Conservation (phyloP, 495 filamentous ascomycete genomes). For the Rostrohypoxylon terebratum region DNA sequence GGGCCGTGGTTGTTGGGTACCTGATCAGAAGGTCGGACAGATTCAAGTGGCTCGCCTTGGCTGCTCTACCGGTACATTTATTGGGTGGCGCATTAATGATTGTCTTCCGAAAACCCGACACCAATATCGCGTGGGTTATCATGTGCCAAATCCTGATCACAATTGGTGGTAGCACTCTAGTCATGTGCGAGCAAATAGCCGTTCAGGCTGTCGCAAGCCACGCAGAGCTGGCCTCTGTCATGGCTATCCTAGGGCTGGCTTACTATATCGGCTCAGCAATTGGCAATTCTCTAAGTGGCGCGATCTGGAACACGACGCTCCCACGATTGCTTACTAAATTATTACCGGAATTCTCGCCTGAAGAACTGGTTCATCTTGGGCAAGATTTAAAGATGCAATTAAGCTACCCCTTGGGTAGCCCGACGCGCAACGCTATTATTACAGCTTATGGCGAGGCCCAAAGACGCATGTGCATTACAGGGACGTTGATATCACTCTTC, state of each 20-base stretch:
- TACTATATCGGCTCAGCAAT: conserved; percentile 65
- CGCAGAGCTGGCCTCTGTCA: conserved; percentile 64
- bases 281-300: conserved; percentile 64
- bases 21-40: conserved; percentile 67
- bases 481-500: conserved; percentile 48
- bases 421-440: conserved; percentile 70
- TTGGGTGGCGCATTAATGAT: conserved; percentile 79
- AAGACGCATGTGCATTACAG: conserved; percentile 62
- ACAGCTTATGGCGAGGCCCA: conserved; percentile 68
- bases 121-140: conserved; percentile 69
- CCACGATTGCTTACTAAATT: conserved; percentile 54
- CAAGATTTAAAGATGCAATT: conserved; percentile 71
- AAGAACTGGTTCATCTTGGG: conserved; percentile 66
- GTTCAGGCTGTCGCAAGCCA: conserved; percentile 66
- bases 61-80: conserved; percentile 73
- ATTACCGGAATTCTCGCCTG: conserved; percentile 57
- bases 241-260: conserved; percentile 65
- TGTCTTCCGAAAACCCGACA: conserved; percentile 69
- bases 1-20: conserved; percentile 66
- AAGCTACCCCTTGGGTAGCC: conserved; percentile 68
- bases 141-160: conserved; percentile 78
- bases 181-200: conserved; percentile 67
- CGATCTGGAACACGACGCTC: conserved; percentile 69
- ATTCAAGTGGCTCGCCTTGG: conserved; percentile 71
- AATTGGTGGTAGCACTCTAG: conserved; percentile 70